A percentile compares a stretch with the other conserved stretches of the same genome.
phyloP scores from a whole-genome alignment of 163 green algal species.

The Chlorella variabilis region DNA sequence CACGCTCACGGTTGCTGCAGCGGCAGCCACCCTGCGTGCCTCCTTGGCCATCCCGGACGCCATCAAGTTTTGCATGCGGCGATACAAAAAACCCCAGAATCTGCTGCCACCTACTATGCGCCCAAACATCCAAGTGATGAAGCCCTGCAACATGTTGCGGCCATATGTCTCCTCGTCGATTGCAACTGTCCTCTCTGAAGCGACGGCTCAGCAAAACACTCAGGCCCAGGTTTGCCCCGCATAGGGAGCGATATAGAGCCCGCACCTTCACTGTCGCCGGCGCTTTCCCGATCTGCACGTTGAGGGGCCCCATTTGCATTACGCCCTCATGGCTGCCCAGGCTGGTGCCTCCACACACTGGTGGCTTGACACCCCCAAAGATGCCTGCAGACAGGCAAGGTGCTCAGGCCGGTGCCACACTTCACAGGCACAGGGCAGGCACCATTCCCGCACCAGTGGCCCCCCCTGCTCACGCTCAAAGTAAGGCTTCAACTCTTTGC shows the following conservation, averaged over 20 bases:
- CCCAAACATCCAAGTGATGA: not conserved
- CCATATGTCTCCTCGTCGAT: no score
- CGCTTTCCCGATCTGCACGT: not conserved
- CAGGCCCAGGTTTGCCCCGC: no score
- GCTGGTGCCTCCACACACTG: not conserved
- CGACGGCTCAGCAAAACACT: no score
- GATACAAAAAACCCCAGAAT: constrained; percentile 6
- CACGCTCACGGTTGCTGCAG: not conserved
- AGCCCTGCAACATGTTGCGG: constrained; percentile 1
- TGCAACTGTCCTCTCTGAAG: no score
- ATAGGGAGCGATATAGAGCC: no score
- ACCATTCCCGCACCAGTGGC: no score
- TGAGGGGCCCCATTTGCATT: not conserved
- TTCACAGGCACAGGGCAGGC: no score
- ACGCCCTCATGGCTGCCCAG: not conserved
- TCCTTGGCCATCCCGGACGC: not conserved
- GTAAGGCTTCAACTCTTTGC: constrained; percentile 19
- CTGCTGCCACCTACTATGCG: not conserved
- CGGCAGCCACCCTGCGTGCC: not conserved
- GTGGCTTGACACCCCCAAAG: not conserved
- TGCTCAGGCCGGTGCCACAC: no score
- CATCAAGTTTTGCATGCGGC: not conserved
- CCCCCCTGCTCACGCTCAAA: not conserved
- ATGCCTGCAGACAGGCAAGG: not conserved
- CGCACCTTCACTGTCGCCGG: constrained; percentile 7